A percentile compares a stretch with the other conserved stretches of the same genome.
phyloP scores from a whole-genome alignment of 2,329 filamentous ascomycete genomes.

The Zymoseptoria tritici region DNA sequence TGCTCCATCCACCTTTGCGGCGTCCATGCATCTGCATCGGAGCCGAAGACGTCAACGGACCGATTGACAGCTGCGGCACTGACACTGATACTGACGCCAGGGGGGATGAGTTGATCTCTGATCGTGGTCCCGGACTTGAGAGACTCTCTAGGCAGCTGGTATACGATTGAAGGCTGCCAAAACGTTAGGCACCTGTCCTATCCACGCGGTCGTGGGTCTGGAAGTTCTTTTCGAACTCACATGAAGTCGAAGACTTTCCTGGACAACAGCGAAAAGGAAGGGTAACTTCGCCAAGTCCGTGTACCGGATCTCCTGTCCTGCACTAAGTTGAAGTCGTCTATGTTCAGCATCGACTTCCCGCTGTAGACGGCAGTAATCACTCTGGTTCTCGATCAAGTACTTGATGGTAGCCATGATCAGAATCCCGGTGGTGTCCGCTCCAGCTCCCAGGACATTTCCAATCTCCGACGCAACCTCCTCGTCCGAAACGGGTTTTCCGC shows the following conservation, averaged over 20 bases:
- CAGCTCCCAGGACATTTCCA: slow-evolving; percentile 41
- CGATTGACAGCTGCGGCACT: not conserved
- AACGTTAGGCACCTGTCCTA: not conserved
- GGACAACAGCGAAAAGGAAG: not conserved
- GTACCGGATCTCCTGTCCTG: not conserved
- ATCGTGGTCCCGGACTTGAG: not conserved
- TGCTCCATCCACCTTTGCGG: not conserved
- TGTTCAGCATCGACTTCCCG: not conserved
- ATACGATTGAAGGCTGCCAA: not conserved
- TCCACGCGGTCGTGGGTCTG: not conserved
- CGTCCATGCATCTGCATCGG: not conserved
- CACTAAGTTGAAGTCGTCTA: not conserved
- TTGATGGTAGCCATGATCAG: not conserved
- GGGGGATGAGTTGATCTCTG: not conserved
- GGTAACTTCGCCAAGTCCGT: not conserved
- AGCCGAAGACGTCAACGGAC: not conserved
- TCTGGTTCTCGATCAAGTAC: not conserved
- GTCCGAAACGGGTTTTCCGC: slow-evolving; percentile 40
- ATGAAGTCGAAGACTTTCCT: not conserved
- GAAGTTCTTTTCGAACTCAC: not conserved
- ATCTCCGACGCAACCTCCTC: slow-evolving; percentile 49
- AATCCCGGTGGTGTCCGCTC: slow-evolving; percentile 35
- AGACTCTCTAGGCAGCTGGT: not conserved
- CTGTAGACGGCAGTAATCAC: not conserved
- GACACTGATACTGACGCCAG: not conserved